A percentile compares a stretch with the other conserved stretches of the same genome.
phyloP scores from a whole-genome alignment of 371 early-diverging fungal genomes.

The Enteropsectra breve region DNA sequence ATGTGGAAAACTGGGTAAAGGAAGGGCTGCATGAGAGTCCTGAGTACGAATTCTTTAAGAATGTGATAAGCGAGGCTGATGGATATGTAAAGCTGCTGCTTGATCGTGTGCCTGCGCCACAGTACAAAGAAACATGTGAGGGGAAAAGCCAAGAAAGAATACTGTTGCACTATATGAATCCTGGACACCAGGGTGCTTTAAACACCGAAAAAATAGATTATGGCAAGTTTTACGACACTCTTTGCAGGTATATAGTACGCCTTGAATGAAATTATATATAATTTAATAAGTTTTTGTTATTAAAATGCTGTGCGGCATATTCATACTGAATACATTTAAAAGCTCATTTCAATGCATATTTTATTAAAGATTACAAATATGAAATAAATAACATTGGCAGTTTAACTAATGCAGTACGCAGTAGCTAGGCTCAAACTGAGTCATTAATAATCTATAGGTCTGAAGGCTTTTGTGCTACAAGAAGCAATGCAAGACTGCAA shows the following conservation, averaged over 20 bases:
- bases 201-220: conserved; percentile 61
- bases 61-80: conserved; percentile 70
- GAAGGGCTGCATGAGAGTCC: conserved; percentile 76
- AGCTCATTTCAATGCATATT: neutral
- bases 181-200: conserved; percentile 69
- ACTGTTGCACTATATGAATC: conserved; percentile 90
- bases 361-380: neutral
- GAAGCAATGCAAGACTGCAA: neutral
- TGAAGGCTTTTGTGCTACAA: neutral
- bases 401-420: neutral
- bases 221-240: conserved; percentile 57
- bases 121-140: conserved; percentile 89
- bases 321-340: too few species aligned
- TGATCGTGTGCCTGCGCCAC: conserved; percentile 86
- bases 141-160: conserved; percentile 96
- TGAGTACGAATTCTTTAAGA: conserved; percentile 81
- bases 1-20: conserved; percentile 79
- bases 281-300: neutral
- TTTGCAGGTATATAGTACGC: conserved; percentile 53
- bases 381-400: neutral
- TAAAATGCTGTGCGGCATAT: too few species aligned
- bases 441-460: neutral
- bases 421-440: neutral
- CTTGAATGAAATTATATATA: conserved; percentile 26
- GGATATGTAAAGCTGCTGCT: conserved; percentile 77